Conservation (phyloP, 768 basidiomycete genomes). For the Clitopilus hobsonii region DNA sequence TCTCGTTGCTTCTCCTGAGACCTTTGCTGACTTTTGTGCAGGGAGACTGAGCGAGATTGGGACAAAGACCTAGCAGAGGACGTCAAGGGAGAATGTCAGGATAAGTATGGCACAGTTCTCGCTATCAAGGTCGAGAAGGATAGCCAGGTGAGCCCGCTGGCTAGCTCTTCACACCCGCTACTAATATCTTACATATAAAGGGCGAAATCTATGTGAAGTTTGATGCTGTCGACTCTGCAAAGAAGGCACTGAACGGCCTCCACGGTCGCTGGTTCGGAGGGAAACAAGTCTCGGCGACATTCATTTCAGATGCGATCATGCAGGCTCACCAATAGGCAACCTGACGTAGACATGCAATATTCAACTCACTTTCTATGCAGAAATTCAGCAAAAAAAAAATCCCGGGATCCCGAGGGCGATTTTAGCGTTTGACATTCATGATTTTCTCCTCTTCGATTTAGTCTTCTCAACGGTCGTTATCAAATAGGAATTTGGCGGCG, state of each 20-base stretch:
- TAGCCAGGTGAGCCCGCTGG: slow-evolving; percentile 58
- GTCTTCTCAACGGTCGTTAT: slow-evolving; percentile 1
- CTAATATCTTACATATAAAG: slow-evolving; percentile 37
- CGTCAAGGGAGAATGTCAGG: slow-evolving; percentile 90
- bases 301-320: slow-evolving; percentile 93
- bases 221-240: slow-evolving; percentile 69
- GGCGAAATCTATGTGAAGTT: slow-evolving; percentile 99
- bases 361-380: neutral
- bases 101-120: slow-evolving; percentile 83
- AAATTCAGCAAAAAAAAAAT: neutral
- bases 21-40: slow-evolving; percentile 21
- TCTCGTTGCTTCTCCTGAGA: slow-evolving; percentile 7
- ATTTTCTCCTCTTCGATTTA: neutral
- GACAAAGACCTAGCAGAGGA: slow-evolving; percentile 95
- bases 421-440: slow-evolving; percentile 1
- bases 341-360: neutral
- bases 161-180: slow-evolving; percentile 4
- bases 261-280: slow-evolving; percentile 98
- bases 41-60: slow-evolving; percentile 96
- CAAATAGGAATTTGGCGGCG: neutral
- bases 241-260: slow-evolving; percentile 81
- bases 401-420: neutral
- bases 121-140: slow-evolving; percentile 94
- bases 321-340: slow-evolving; percentile 71
- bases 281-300: slow-evolving; percentile 78